phyloP scores from a whole-genome alignment of 164 flowering plant species.

The Vitis cinerea region DNA sequence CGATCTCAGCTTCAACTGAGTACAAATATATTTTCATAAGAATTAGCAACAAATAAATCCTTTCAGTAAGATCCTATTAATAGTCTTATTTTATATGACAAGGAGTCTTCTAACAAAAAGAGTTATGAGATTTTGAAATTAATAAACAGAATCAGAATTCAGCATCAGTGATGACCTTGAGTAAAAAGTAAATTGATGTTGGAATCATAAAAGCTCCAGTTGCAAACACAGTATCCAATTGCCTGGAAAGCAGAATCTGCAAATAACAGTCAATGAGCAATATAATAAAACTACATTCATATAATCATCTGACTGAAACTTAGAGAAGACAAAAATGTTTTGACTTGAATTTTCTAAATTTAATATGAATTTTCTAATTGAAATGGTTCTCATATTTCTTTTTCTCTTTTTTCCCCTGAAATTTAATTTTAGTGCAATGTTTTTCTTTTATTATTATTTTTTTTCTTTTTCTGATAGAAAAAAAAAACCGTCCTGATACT shows the following conservation, averaged over 20 bases:
- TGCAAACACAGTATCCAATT: slow-evolving; percentile 58
- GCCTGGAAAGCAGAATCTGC: slow-evolving; percentile 85
- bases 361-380: too few relatives aligned
- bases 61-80: neutral
- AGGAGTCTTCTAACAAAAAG: neutral
- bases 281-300: neutral
- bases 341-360: too few relatives aligned
- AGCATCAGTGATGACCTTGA: slow-evolving; percentile 52
- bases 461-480: too few relatives aligned
- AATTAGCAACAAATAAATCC: neutral
- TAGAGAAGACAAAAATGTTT: too few relatives aligned
- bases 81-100: neutral
- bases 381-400: too few relatives aligned
- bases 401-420: too few relatives aligned
- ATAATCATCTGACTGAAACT: too few relatives aligned
- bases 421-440: too few relatives aligned
- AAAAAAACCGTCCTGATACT: too few relatives aligned
- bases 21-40: neutral
- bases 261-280: slow-evolving; percentile 15
- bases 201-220: slow-evolving; percentile 84
- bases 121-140: neutral
- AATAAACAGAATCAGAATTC: neutral
- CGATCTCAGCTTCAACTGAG: neutral
- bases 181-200: slow-evolving; percentile 72
- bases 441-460: too few relatives aligned